A percentile compares a stretch with the other conserved stretches of the same genome.
These are phyloP conservation scores for Dothideomycetes sp. DNA, from an alignment of 2,329 filamentous ascomycete species.

Conservation along the genomic window DNA sequence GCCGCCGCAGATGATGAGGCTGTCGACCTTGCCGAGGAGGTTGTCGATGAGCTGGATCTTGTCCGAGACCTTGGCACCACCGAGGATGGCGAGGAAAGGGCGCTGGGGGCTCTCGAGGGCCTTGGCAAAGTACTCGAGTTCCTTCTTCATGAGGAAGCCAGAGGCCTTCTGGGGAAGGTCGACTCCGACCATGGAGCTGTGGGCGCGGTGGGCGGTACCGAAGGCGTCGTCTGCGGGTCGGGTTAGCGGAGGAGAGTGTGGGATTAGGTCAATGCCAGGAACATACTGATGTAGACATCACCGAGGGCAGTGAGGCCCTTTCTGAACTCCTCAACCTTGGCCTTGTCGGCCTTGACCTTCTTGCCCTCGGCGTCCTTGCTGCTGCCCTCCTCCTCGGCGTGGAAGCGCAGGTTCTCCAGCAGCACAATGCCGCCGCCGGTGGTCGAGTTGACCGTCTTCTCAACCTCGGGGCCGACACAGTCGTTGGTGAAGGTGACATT, in stretches of 20 bases:
- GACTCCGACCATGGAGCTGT: constrained; percentile 98
- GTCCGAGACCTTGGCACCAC: constrained; percentile 96
- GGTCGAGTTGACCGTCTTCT: constrained; percentile 79
- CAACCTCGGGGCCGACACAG: constrained; percentile 79
- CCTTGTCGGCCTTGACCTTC: constrained; percentile 96
- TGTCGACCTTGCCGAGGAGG: constrained; percentile 95
- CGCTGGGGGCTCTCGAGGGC: constrained; percentile 86
- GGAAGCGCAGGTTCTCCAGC: constrained; percentile 96
- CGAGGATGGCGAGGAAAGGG: constrained; percentile 96
- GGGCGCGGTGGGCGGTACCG: constrained; percentile 92
- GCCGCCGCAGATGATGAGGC: constrained; percentile 87
- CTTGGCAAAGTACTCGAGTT: constrained; percentile 98
- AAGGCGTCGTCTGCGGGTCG: constrained; percentile 80
- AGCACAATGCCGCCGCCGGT: constrained; percentile 74
- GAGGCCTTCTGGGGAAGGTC: constrained; percentile 93
- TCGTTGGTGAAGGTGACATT: constrained; percentile 81
- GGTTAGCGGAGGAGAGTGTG: constrained; percentile 1
- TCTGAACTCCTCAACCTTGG: constrained; percentile 82
- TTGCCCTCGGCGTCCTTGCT: constrained; percentile 88
- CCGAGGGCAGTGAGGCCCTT: constrained; percentile 89
- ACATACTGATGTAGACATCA: constrained; percentile 90
- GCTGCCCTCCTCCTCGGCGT: constrained; percentile 95
- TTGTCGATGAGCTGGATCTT: constrained; percentile 99
- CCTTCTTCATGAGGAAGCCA: constrained; percentile 99
- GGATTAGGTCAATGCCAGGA: not conserved